Percentiles rank a stretch among this genome's conserved stretches.
phyloP scores from a whole-genome alignment of 1,284 basidiomycete species.

The Hortiboletus rubellus region DNA sequence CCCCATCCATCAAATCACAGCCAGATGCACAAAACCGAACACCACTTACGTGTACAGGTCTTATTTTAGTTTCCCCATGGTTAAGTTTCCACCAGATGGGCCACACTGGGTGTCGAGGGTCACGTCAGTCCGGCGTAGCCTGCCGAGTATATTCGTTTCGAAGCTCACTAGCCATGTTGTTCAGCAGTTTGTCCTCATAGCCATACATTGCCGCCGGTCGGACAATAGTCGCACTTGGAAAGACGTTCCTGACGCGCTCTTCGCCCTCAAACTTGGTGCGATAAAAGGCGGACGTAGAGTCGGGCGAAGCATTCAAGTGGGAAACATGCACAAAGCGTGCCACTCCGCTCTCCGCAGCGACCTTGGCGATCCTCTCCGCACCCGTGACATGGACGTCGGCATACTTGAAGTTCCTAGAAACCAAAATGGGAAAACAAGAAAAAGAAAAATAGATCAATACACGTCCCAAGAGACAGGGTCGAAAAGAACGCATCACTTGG shows the following conservation, averaged over 20 bases:
- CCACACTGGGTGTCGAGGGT: constrained; percentile 57
- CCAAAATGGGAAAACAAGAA: constrained; percentile 22
- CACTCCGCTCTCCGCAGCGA: constrained; percentile 79
- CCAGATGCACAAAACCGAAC: neutral
- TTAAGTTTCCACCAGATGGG: constrained; percentile 97
- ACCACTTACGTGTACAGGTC: constrained; percentile 84
- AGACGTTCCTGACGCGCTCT: constrained; percentile 81
- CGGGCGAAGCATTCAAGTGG: constrained; percentile 86
- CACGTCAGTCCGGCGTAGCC: constrained; percentile 15
- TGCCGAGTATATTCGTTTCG: neutral
- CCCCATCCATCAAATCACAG: constrained; percentile 22
- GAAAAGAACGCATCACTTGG: constrained; percentile 56
- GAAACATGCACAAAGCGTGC: constrained; percentile 93
- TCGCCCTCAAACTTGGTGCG: constrained; percentile 91
- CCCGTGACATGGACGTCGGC: constrained; percentile 79
- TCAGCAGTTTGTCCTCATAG: constrained; percentile 92
- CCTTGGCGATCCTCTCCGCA: constrained; percentile 77
- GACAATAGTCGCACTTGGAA: constrained; percentile 88
- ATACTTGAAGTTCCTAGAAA: constrained; percentile 78
- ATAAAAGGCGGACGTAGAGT: constrained; percentile 85
- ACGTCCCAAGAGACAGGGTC: constrained; percentile 16
- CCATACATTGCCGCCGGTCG: constrained; percentile 88
- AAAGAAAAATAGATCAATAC: constrained; percentile 2
- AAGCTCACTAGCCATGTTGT: constrained; percentile 83
- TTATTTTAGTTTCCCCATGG: constrained; percentile 80